phyloP scores from a whole-genome alignment of 1,139 yeast species.

The Nadsonia commutata region DNA sequence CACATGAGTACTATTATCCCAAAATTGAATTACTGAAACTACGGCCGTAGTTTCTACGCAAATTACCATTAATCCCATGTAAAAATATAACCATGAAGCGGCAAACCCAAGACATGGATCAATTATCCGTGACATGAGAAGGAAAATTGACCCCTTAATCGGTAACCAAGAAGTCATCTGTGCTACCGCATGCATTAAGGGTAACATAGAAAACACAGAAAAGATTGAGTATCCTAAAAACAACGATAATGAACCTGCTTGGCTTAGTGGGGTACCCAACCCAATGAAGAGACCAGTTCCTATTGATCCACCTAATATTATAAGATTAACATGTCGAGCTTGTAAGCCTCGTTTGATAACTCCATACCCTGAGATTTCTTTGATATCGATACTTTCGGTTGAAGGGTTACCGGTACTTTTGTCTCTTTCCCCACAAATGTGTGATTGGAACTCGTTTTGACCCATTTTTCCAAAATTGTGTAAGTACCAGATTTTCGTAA shows the following conservation, averaged over 20 bases:
- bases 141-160: neutral
- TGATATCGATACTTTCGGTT: neutral
- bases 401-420: too few species aligned
- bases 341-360: neutral
- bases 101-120: neutral
- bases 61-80: neutral
- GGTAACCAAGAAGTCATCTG: neutral
- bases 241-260: neutral
- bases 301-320: neutral
- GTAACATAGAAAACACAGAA: neutral
- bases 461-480: too few species aligned
- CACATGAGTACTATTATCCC: neutral
- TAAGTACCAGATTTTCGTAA: too few species aligned
- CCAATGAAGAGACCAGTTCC: neutral
- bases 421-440: too few species aligned
- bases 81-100: neutral
- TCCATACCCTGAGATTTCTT: neutral
- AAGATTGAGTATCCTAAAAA: neutral
- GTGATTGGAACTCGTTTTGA: too few species aligned
- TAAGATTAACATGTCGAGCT: neutral
- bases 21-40: neutral
- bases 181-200: neutral
- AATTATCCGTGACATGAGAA: neutral
- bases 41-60: neutral
- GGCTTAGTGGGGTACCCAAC: neutral